Evolutionary conservation across 2,329 filamentous ascomycete genomes (phyloP).

Genomic region (Clarireedia paspali): DNA sequence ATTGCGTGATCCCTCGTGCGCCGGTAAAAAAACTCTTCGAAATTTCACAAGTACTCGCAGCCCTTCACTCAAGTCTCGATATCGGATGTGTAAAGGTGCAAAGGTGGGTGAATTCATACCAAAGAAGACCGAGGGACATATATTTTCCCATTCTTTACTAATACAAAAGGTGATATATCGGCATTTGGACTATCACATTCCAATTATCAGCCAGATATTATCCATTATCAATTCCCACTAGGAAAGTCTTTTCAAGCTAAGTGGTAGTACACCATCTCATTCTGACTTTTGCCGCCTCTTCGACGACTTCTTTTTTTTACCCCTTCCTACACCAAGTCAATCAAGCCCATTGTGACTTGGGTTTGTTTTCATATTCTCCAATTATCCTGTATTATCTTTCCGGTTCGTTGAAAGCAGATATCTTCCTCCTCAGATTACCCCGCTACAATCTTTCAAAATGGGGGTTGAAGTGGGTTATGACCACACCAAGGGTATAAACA

Average conservation of each 20-base stretch:
- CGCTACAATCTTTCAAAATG: slow-evolving; percentile 14
- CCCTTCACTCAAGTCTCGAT: not conserved
- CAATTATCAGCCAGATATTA: not conserved
- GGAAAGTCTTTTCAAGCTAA: slow-evolving; percentile 4
- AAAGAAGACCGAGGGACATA: not conserved
- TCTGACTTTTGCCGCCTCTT: not conserved
- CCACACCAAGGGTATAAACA: slow-evolving; percentile 20
- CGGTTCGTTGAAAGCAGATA: not conserved
- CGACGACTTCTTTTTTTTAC: not conserved
- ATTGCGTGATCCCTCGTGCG: slow-evolving; percentile 7
- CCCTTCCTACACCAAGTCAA: not conserved
- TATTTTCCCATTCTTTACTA: not conserved
- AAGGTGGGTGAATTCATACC: not conserved
- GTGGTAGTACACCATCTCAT: not conserved
- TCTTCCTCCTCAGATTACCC: not conserved
- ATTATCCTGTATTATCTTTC: not conserved
- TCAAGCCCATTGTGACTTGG: not conserved
- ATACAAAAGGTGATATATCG: slow-evolving; percentile 5
- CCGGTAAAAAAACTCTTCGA: not conserved
- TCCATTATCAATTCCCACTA: not conserved
- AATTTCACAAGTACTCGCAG: not conserved
- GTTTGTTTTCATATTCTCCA: not conserved
- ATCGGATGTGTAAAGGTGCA: not conserved
- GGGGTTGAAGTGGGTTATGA: slow-evolving; percentile 20
- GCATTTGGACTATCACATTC: not conserved